Evolutionary conservation across 2,329 filamentous ascomycete genomes (phyloP).

Genomic region (Dactylellina cionopaga): DNA sequence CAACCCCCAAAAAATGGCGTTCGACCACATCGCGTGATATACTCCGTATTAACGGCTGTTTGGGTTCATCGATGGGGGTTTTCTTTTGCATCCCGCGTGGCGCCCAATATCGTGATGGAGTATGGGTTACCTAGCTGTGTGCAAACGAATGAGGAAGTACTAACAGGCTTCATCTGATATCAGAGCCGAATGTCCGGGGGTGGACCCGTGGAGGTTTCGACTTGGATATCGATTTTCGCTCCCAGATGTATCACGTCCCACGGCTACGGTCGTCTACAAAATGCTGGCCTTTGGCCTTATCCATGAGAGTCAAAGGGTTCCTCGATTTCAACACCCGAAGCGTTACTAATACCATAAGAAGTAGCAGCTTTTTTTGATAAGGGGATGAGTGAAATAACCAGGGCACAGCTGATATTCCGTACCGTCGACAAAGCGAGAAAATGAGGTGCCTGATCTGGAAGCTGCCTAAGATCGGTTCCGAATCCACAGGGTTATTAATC

Average conservation of each 20-base stretch:
- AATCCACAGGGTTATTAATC: slow-evolving; percentile 45
- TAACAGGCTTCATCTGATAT: slow-evolving; percentile 51
- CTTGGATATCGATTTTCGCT: background rate
- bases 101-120: slow-evolving; percentile 29
- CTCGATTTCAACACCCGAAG: background rate
- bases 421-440: slow-evolving; percentile 13
- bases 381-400: slow-evolving; percentile 14
- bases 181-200: slow-evolving; percentile 39
- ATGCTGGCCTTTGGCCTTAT: too few species aligned
- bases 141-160: slow-evolving; percentile 48
- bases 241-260: background rate
- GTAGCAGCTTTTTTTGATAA: background rate
- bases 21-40: slow-evolving; percentile 24
- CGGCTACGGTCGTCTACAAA: background rate
- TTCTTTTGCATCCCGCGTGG: slow-evolving; percentile 13
- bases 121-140: slow-evolving; percentile 53
- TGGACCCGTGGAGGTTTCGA: background rate
- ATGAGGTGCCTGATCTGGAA: slow-evolving; percentile 51
- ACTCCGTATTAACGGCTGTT: background rate
- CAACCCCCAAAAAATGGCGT: too few species aligned
- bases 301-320: too few species aligned
- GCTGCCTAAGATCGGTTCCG: slow-evolving; percentile 51
- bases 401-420: background rate
- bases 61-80: background rate
- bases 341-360: slow-evolving; percentile 5